Conservation (phyloP, 768 basidiomycete genomes). For the Suillus plorans region DNA sequence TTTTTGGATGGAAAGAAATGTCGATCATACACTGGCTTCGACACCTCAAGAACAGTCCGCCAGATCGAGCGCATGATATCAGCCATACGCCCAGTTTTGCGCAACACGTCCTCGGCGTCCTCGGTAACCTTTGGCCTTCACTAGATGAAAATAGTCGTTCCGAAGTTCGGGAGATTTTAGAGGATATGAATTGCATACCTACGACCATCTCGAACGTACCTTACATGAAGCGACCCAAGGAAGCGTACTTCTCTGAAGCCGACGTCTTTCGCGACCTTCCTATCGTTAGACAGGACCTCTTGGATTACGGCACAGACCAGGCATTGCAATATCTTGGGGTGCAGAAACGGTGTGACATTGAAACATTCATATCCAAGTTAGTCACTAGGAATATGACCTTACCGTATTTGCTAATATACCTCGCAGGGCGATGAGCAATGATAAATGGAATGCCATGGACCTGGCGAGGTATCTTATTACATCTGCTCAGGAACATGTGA, state of each 20-base stretch:
- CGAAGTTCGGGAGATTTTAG: constrained; percentile 33
- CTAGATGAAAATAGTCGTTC: background rate
- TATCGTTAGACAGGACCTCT: constrained; percentile 43
- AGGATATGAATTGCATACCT: constrained; percentile 60
- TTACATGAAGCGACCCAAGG: constrained; percentile 42
- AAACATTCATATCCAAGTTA: background rate
- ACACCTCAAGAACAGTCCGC: constrained; percentile 49
- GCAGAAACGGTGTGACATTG: background rate
- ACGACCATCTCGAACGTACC: constrained; percentile 40
- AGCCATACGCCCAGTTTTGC: constrained; percentile 65
- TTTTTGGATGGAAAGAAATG: constrained; percentile 33
- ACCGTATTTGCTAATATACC: background rate
- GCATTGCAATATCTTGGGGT: background rate
- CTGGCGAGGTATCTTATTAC: background rate
- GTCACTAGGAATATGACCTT: background rate
- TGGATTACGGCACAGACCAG: background rate
- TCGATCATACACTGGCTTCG: constrained; percentile 68
- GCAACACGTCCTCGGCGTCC: constrained; percentile 61
- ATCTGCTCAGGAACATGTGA: background rate
- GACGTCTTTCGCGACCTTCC: constrained; percentile 85
- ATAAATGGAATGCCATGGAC: background rate
- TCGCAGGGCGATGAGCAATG: background rate
- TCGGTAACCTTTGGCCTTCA: background rate
- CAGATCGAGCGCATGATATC: constrained; percentile 57
- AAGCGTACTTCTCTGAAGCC: constrained; percentile 81